These are phyloP conservation scores for Kwoniella europaea DNA, from an alignment of 768 basidiomycete genomes.

Conservation along the genomic window DNA sequence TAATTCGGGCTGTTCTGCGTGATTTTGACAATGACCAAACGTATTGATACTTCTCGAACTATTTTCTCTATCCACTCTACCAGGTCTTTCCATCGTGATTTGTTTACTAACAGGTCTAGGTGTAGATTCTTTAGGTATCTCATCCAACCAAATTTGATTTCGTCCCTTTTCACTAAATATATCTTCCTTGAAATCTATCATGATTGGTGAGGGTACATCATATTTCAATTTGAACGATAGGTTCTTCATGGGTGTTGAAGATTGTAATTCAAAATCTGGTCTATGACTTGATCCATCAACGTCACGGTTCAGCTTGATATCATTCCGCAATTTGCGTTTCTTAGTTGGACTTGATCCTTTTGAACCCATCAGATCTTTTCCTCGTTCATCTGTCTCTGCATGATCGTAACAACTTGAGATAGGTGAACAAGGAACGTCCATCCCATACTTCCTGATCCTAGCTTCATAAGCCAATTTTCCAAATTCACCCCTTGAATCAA, in stretches of 20 bases:
- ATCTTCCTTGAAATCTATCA: slow-evolving; percentile 34
- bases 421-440: slow-evolving; percentile 16
- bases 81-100: neutral
- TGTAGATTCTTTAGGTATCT: neutral
- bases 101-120: neutral
- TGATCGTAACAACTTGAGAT: neutral
- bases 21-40: slow-evolving; percentile 2
- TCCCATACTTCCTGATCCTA: neutral
- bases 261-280: too few species aligned
- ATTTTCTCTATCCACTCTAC: slow-evolving; percentile 21
- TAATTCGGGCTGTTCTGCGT: too few species aligned
- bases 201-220: slow-evolving; percentile 27
- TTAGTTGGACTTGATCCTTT: neutral
- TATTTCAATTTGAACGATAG: slow-evolving; percentile 8
- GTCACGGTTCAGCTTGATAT: too few species aligned
- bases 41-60: slow-evolving; percentile 18
- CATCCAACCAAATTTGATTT: slow-evolving; percentile 7
- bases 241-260: slow-evolving; percentile 9
- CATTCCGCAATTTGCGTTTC: too few species aligned
- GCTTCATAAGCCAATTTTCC: slow-evolving; percentile 21
- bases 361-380: neutral
- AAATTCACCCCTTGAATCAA: slow-evolving; percentile 28
- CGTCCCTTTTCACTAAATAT: slow-evolving; percentile 24
- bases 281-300: too few species aligned
- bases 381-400: neutral